Evolutionary conservation across 208 protist species (phyloP).

Genomic region (Wallacemonas collosoma): DNA sequence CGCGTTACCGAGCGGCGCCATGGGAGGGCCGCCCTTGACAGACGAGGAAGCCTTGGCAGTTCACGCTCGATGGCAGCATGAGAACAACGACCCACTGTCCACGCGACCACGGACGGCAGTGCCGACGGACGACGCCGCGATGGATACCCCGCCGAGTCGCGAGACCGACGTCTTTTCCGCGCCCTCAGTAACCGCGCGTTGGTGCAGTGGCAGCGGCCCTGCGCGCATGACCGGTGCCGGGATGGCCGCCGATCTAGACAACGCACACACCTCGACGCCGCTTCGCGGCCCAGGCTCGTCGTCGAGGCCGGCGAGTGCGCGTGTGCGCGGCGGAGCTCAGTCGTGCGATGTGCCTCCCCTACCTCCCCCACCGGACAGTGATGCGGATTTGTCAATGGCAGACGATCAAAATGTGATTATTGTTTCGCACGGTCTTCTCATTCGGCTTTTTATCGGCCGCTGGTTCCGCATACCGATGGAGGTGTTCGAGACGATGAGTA

Average conservation of each 20-base stretch:
- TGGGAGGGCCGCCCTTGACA: neutral
- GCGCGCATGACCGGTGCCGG: neutral
- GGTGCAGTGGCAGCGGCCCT: constrained; percentile 1
- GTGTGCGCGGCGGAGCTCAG: too few relatives aligned
- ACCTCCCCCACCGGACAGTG: constrained; percentile 16
- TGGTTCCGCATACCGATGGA: constrained; percentile 88
- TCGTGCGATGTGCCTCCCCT: neutral
- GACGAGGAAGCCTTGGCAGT: neutral
- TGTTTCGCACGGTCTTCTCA: constrained; percentile 84
- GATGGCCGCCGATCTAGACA: neutral
- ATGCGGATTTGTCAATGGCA: constrained; percentile 12
- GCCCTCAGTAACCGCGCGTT: neutral
- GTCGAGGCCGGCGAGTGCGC: too few relatives aligned
- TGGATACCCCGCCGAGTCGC: too few relatives aligned
- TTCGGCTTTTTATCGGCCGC: constrained; percentile 83
- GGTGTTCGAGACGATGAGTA: constrained; percentile 87
- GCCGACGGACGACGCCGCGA: neutral
- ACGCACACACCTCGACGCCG: neutral
- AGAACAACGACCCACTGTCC: neutral
- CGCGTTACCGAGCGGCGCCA: neutral
- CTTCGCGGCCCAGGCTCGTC: too few relatives aligned
- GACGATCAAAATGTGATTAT: constrained; percentile 88
- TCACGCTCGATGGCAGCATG: neutral
- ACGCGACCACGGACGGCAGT: neutral
- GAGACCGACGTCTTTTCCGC: neutral